These are phyloP conservation scores for Trametes cinnabarina DNA, from an alignment of 768 basidiomycete genomes.

Conservation along the genomic window DNA sequence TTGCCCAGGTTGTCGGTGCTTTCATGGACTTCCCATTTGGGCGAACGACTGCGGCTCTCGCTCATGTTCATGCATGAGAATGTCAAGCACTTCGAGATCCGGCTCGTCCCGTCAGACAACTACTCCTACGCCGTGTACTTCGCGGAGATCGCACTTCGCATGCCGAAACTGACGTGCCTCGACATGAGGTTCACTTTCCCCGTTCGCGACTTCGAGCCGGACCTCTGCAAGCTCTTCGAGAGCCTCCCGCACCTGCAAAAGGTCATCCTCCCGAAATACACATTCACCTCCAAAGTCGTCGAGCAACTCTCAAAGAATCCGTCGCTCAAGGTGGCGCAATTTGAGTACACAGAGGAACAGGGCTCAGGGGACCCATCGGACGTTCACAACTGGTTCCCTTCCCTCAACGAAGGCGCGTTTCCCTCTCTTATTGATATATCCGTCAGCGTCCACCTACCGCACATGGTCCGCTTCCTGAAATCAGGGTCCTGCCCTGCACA, in stretches of 20 bases:
- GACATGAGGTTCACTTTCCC: constrained; percentile 45
- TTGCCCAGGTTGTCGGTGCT: constrained; percentile 55
- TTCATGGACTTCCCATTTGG: constrained; percentile 40
- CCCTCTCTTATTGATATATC: constrained; percentile 53
- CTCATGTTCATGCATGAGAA: constrained; percentile 59
- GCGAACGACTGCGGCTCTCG: constrained; percentile 33
- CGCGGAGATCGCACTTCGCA: constrained; percentile 44
- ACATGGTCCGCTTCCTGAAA: constrained; percentile 46
- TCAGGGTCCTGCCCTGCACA: constrained; percentile 45
- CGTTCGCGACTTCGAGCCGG: constrained; percentile 40
- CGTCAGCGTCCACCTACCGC: constrained; percentile 43
- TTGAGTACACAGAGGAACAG: constrained; percentile 48
- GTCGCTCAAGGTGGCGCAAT: constrained; percentile 49
- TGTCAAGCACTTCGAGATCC: constrained; percentile 39
- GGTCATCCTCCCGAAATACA: constrained; percentile 51
- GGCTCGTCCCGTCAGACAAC: constrained; percentile 33
- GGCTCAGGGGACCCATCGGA: constrained; percentile 48
- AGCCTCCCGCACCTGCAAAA: constrained; percentile 45
- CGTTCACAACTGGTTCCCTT: constrained; percentile 43
- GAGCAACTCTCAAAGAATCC: constrained; percentile 44
- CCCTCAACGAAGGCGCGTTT: constrained; percentile 48
- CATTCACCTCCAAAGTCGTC: constrained; percentile 46
- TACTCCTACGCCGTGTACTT: constrained; percentile 31
- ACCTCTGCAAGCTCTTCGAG: constrained; percentile 39
- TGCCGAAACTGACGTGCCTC: constrained; percentile 49